These are phyloP conservation scores for Fusarium domesticum DNA, from an alignment of 2,329 filamentous ascomycete species.

Conservation along the genomic window DNA sequence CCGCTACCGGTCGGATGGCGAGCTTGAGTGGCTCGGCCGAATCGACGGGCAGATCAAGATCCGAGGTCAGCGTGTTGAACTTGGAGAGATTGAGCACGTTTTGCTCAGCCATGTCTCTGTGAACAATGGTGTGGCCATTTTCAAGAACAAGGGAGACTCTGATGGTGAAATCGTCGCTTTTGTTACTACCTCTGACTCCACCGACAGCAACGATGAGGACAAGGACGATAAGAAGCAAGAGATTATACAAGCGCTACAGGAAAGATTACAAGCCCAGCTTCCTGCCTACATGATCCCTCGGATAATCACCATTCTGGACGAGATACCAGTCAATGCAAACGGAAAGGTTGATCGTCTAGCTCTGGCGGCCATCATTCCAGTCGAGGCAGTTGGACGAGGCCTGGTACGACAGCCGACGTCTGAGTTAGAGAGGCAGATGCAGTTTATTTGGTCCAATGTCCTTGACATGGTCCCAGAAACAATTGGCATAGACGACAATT, in stretches of 20 bases:
- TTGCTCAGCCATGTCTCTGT: neutral
- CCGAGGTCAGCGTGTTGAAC: constrained; percentile 32
- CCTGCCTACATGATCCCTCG: constrained; percentile 30
- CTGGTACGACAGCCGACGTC: neutral
- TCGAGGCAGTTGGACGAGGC: neutral
- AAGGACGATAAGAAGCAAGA: too few species aligned
- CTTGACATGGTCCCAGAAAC: constrained; percentile 37
- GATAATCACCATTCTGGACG: constrained; percentile 18
- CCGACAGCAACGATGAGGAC: neutral
- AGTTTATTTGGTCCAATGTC: constrained; percentile 18
- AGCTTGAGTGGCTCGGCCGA: constrained; percentile 29
- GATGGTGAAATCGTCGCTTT: neutral
- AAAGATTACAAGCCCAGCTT: constrained; percentile 2
- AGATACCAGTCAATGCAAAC: constrained; percentile 27
- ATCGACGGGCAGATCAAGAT: constrained; percentile 33
- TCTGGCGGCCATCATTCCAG: constrained; percentile 1
- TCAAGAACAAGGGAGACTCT: neutral
- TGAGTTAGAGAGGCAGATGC: constrained; percentile 1
- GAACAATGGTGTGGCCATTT: neutral
- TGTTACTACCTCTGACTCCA: neutral
- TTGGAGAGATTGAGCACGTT: constrained; percentile 27
- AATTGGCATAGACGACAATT: constrained; percentile 43
- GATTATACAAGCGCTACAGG: too few species aligned
- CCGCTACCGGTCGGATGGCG: constrained; percentile 21
- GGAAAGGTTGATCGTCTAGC: constrained; percentile 25